Evolutionary conservation across 106 monocot genomes (phyloP), one percentile per base, ranked within the genome.

Genomic region (Allium sativum): DNA sequence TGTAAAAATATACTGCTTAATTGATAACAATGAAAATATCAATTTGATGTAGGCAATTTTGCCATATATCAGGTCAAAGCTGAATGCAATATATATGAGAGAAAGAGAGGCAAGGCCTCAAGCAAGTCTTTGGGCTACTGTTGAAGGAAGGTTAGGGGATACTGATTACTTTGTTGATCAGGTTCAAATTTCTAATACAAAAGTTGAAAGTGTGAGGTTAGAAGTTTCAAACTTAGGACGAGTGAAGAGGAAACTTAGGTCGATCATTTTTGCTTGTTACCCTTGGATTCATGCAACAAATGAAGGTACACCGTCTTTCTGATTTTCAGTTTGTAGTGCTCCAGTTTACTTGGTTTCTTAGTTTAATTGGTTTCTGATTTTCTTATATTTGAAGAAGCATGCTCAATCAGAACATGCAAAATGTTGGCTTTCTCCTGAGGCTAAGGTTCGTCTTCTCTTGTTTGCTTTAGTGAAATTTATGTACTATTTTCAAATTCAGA

Each of bases 261-360:
- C 73, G 70, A 59, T 84, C 48, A 64, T 96, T 31, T 75, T 72
- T 76, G 71, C 68, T 63, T 96, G 75, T 74, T 96, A 96, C 76
- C 95, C 95, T 63, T 96, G 86, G 90, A 77, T 96, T 62, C 95
- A 96, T 87, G 90, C 87, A 61, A 87, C 84, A 21, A 87, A 76
- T 76, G 95, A 96, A 84, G 95, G 95, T 94, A 55, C 58, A n/a
- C 55, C 12, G 53, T 62, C n/a, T n/a, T n/a, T n/a, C n/a, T n/a
- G n/a, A n/a, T n/a, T n/a, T n/a, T n/a, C n/a, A n/a, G n/a, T n/a
- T n/a, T n/a, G n/a, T n/a, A n/a, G n/a, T n/a, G n/a, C n/a, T n/a
- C n/a, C n/a, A n/a, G n/a, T n/a, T n/a, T n/a, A n/a, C n/a, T n/a
- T n/a, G n/a, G n/a, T n/a, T n/a, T n/a, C n/a, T n/a, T n/a, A n/a